Evolutionary conservation across 352 stramenopile species (phyloP).

Genomic region (Globisporangium sylvaticum): DNA sequence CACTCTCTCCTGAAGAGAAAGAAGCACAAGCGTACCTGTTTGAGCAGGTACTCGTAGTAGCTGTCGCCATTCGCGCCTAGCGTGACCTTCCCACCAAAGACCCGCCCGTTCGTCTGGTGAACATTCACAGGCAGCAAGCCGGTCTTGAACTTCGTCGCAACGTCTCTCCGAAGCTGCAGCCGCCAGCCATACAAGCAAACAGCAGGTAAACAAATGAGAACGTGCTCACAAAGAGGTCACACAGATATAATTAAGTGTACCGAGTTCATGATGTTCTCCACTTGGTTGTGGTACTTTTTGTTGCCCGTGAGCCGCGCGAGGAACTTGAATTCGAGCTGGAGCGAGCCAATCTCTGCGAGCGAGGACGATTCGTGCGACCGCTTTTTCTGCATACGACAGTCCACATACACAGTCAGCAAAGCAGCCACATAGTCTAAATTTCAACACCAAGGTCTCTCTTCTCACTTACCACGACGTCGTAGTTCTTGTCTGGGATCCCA

Average conservation of each 20-base stretch:
- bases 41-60: constrained; percentile 86
- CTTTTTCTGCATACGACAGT: constrained; percentile 24
- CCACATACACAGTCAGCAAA: not conserved
- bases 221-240: too few species aligned
- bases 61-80: constrained; percentile 74
- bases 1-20: too few species aligned
- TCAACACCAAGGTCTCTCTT: not conserved
- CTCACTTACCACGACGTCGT: constrained; percentile 45
- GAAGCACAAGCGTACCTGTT: constrained; percentile 43
- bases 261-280: constrained; percentile 64
- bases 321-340: constrained; percentile 86
- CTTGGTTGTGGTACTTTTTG: constrained; percentile 55
- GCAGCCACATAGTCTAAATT: not conserved
- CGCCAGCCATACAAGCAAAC: not conserved
- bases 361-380: constrained; percentile 33
- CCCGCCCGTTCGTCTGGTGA: constrained; percentile 35
- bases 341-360: constrained; percentile 58
- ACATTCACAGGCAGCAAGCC: constrained; percentile 54
- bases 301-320: constrained; percentile 57
- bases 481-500: constrained; percentile 63
- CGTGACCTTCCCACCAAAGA: constrained; percentile 52
- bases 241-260: too few species aligned
- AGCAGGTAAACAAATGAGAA: not conserved
- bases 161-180: constrained; percentile 42
- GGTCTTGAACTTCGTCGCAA: constrained; percentile 48